Base-by-base conservation (phyloP, 352 stramenopile species). In the Pythium pyrilobum region DNA sequence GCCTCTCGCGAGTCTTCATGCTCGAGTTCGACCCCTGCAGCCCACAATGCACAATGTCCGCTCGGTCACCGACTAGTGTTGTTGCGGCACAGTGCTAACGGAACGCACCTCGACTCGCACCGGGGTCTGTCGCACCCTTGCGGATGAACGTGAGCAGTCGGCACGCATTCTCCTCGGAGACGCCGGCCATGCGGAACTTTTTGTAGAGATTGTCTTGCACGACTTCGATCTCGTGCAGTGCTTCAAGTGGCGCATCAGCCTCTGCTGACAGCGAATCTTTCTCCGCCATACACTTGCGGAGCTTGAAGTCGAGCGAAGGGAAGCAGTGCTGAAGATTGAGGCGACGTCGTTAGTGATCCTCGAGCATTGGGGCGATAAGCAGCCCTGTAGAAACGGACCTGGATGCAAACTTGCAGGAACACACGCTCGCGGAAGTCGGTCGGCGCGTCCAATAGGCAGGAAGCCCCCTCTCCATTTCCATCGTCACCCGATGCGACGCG, bases 391-490 rank as follows among this genome's bases (percentile, higher is more conserved):
- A 12, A 15, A 49, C 21, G 21, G 47, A 88, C 80, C 66, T 92
- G 82, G 33, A 90, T 87, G 59, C 76, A 89, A 27, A 87, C 65
- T 58, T 89, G 74, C 21, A 89, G 59, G 25, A 73, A 82, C 28
- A 90, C 72, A 16, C 81, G 79, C 27, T 89, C 71, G 23, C 45
- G 49, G 11, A 88, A 84, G 29, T 82, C 68, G 0, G 1, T 54
- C 2, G 82, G 82, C 0, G 75, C 66, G 1, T 58, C 45, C 23
- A 87, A 10, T 7, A 74, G 38, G 7, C 52, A 36, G 4, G 24
- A 67, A 2, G 18, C 33, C 20, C 15, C 1, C 2, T 59, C 47
- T 40, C 10, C 20, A n/a, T 47, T 31, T 5, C 42, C 40, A 10
- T 18, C 21, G 5, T 27, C 27, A 6, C 16, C 40, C 4, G 40